A percentile compares a stretch with the other conserved stretches of the same genome.
Evolutionary conservation across 2,329 filamentous ascomycete species (phyloP).

Genomic region (Xylaria sp.): DNA sequence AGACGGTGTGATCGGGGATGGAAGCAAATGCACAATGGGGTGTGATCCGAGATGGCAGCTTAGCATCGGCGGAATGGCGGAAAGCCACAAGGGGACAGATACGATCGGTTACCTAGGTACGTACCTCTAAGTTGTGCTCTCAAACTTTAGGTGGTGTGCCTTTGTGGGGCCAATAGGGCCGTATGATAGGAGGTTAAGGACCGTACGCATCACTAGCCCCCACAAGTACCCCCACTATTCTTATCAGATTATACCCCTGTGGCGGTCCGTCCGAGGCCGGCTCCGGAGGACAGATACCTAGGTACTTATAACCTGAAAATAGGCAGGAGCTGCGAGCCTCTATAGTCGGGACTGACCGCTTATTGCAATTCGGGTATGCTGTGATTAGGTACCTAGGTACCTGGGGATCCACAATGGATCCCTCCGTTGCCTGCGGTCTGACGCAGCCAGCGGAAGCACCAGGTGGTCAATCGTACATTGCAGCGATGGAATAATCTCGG

Average conservation of each 20-base stretch:
- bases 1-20: conserved; percentile 8
- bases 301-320: neutral
- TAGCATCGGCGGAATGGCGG: neutral
- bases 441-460: neutral
- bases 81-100: neutral
- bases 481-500: neutral
- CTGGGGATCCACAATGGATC: too few species aligned
- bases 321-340: too few species aligned
- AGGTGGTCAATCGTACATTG: neutral
- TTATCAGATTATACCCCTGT: conserved; percentile 12
- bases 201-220: too few species aligned
- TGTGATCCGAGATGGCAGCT: conserved; percentile 26
- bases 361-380: conserved; percentile 31
- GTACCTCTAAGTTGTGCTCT: too few species aligned
- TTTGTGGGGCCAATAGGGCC: too few species aligned
- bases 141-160: too few species aligned
- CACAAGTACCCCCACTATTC: neutral
- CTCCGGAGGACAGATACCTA: neutral
- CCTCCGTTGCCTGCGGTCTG: too few species aligned
- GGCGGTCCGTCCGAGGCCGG: too few species aligned
- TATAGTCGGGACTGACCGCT: conserved; percentile 7
- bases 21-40: conserved; percentile 29
- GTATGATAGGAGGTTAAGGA: too few species aligned
- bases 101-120: neutral
- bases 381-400: conserved; percentile 14